A percentile compares a stretch with the other conserved stretches of the same genome.
These are phyloP conservation scores for Fragaria ananassa DNA, from an alignment of 306 rosid genomes.

Conservation along the genomic window DNA sequence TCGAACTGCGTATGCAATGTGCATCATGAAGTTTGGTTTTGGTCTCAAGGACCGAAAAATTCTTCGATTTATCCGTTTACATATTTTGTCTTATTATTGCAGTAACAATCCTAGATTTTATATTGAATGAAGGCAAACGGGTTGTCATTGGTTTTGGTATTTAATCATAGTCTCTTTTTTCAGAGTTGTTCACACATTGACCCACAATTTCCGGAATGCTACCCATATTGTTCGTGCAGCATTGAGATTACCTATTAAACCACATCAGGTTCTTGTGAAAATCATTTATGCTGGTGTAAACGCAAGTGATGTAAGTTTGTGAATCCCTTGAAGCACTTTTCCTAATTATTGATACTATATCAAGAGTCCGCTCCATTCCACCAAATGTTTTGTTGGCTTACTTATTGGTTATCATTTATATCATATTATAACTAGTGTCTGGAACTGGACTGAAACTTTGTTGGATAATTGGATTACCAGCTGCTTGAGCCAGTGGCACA, in stretches of 20 bases:
- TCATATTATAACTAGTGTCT: background rate
- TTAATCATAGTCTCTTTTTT: constrained; percentile 21
- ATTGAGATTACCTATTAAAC: constrained; percentile 66
- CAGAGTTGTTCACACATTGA: constrained; percentile 90
- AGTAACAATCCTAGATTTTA: background rate
- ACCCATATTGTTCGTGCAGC: constrained; percentile 59
- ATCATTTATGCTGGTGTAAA: constrained; percentile 92
- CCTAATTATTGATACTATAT: background rate
- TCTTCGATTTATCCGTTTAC: background rate
- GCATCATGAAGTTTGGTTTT: background rate
- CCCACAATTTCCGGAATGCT: constrained; percentile 84
- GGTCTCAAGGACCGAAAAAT: background rate
- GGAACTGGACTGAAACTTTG: background rate
- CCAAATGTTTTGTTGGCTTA: background rate
- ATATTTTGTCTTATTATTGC: background rate
- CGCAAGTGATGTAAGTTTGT: constrained; percentile 92
- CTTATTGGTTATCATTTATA: background rate
- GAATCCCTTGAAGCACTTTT: constrained; percentile 12
- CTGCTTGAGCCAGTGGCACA: constrained; percentile 11
- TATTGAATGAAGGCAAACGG: constrained; percentile 12
- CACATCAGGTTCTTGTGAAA: constrained; percentile 73
- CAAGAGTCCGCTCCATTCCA: background rate
- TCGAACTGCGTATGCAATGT: background rate
- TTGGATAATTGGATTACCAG: constrained; percentile 11
- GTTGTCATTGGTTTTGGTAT: constrained; percentile 21